Conservation (phyloP, 169 alveolate species). For the Eimeria necatrix region DNA sequence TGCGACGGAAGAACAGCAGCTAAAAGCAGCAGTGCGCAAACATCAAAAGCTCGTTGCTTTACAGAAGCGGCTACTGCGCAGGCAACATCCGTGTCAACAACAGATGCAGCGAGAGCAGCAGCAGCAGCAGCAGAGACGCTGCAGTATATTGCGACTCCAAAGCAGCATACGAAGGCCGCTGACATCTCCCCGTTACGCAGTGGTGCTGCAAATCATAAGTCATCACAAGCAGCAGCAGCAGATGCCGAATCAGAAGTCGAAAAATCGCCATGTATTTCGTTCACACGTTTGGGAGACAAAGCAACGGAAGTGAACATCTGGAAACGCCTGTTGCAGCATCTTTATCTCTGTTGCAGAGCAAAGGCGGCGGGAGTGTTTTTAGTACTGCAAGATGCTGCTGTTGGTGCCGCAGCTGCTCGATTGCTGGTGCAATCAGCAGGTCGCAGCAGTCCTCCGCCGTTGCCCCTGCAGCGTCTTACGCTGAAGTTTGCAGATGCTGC, state of each 20-base stretch:
- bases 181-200: background rate
- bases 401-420: constrained; percentile 43
- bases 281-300: background rate
- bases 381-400: constrained; percentile 21
- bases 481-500: constrained; percentile 45
- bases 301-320: background rate
- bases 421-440: constrained; percentile 48
- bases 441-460: constrained; percentile 51
- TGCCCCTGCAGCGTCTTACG: constrained; percentile 57
- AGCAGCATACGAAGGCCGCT: background rate
- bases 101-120: constrained; percentile 31
- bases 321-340: background rate
- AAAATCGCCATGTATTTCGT: background rate
- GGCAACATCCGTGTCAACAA: constrained; percentile 20
- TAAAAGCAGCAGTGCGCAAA: background rate
- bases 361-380: background rate
- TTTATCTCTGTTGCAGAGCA: constrained; percentile 29
- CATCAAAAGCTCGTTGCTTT: background rate
- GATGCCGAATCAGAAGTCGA: background rate
- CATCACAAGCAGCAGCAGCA: constrained; percentile 26
- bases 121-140: background rate
- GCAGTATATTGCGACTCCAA: background rate
- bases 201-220: background rate
- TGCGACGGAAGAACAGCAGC: background rate
- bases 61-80: background rate